Evolutionary conservation across 768 basidiomycete genomes (phyloP), one percentile per base, ranked within the genome.

Genomic region (Tricholoma flavovirens): DNA sequence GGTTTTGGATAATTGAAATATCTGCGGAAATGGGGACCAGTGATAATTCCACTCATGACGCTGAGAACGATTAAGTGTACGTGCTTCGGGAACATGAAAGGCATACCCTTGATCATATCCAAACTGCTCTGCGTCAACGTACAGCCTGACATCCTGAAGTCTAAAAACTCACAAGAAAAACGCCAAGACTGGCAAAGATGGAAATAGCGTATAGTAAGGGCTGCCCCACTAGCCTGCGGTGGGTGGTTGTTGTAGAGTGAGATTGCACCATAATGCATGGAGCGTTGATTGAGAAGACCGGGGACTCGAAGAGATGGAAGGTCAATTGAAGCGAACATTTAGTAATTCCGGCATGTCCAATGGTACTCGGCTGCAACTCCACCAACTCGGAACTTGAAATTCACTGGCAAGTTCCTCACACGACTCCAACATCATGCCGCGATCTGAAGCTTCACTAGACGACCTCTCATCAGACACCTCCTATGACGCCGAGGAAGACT

Each of bases 31-130:
- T 91, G 80, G 19, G 87, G 87, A 0, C 88, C 88, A 24, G 87
- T 97, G 70, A 98, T 95, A 61, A 97, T 85, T 26, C 93, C 93
- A 60, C 86, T 88, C 87, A 92, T 92, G 68, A 92, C 90, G 58
- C 90, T 91, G 65, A 19, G 19, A 22, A 30, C 10, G 17, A 26
- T 36, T 62, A 26, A 61, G 43, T 49, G 52, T 53, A 46, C 56
- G 33, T 46, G 40, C 11, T 61, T 62, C 59, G 68, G 49, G 48
- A 56, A 58, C 14, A 48, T 17, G 53, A 24, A 50, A 42, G 26
- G 62, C 70, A 51, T 64, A 90, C 90, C 90, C 90, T 78, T 92
- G 90, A 72, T 90, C 88, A 79, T 90, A 90, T 54, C 89, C 88
- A 68, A 90, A 89, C 87, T 90, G 57, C 51, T 48, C 42, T 56